Percentiles rank a stretch among this genome's conserved stretches.
Conservation (phyloP, 208 protist species). For the Trypanosoma conorhini region DNA sequence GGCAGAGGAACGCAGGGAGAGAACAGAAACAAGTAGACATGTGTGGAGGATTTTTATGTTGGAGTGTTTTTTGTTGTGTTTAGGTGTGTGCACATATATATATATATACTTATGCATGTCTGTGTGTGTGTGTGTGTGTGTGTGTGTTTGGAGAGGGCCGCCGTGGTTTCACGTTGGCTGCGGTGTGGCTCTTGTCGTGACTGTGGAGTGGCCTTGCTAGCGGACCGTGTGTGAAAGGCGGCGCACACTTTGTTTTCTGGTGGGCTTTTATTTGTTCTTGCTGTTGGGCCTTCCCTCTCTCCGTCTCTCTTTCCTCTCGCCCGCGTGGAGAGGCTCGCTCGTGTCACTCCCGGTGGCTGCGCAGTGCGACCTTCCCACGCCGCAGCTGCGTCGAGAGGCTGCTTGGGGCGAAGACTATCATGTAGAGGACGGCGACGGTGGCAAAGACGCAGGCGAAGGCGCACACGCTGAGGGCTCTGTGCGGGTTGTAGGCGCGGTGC, state of each 20-base stretch:
- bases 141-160: too few species aligned
- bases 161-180: neutral
- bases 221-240: neutral
- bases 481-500: slow-evolving; percentile 66
- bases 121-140: too few species aligned
- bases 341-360: slow-evolving; percentile 35
- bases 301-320: neutral
- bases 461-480: slow-evolving; percentile 50
- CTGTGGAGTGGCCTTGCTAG: too few species aligned
- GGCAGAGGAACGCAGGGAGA: slow-evolving; percentile 10
- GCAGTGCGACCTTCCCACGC: slow-evolving; percentile 41
- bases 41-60: neutral
- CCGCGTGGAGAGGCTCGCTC: neutral
- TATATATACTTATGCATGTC: too few species aligned
- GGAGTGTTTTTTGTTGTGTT: neutral
- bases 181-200: too few species aligned
- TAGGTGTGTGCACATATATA: neutral
- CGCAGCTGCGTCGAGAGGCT: slow-evolving; percentile 45
- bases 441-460: slow-evolving; percentile 39
- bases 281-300: neutral
- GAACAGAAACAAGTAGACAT: neutral
- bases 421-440: slow-evolving; percentile 36
- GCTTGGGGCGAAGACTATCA: slow-evolving; percentile 37
- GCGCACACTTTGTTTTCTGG: neutral
- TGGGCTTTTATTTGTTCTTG: neutral